Conservation (phyloP, 495 filamentous ascomycete genomes). For the Xeromyces bisporus region DNA sequence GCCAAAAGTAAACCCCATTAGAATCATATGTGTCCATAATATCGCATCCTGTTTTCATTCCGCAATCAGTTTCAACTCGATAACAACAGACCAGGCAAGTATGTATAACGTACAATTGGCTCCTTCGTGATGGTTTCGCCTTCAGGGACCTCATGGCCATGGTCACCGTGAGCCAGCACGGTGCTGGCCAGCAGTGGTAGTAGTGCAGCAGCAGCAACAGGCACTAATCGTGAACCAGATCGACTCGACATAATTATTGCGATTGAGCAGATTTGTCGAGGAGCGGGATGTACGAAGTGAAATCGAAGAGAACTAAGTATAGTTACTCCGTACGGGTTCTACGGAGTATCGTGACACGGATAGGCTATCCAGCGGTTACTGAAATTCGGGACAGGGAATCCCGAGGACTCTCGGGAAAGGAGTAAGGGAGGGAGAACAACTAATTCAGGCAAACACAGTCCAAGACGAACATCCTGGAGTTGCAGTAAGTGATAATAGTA, state of each 20-base stretch:
- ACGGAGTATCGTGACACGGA: no score
- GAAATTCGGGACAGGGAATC: no score
- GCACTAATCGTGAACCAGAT: conserved; percentile 3
- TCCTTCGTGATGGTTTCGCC: conserved; percentile 62
- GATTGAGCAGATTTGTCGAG: conserved; percentile 1
- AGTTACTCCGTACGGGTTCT: no score
- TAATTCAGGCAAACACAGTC: no score
- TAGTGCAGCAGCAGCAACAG: conserved; percentile 5
- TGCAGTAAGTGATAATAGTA: no score
- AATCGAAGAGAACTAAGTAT: no score
- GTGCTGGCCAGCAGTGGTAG: conserved; percentile 15
- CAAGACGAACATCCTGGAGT: no score
- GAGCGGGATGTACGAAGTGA: no score
- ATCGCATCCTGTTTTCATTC: conserved; percentile 44
- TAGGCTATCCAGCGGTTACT: no score
- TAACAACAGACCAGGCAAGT: neutral
- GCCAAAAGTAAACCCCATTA: conserved; percentile 79
- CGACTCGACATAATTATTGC: conserved; percentile 5
- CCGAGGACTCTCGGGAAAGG: no score
- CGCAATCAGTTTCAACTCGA: neutral
- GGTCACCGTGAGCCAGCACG: conserved; percentile 52
- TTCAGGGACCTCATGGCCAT: conserved; percentile 56
- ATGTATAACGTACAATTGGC: conserved; percentile 51
- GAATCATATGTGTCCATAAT: conserved; percentile 84
- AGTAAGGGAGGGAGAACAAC: no score